Evolutionary conservation across 257 asterid genomes (phyloP), one percentile per base, ranked within the genome.

Genomic region (Phtheirospermum japonicum): DNA sequence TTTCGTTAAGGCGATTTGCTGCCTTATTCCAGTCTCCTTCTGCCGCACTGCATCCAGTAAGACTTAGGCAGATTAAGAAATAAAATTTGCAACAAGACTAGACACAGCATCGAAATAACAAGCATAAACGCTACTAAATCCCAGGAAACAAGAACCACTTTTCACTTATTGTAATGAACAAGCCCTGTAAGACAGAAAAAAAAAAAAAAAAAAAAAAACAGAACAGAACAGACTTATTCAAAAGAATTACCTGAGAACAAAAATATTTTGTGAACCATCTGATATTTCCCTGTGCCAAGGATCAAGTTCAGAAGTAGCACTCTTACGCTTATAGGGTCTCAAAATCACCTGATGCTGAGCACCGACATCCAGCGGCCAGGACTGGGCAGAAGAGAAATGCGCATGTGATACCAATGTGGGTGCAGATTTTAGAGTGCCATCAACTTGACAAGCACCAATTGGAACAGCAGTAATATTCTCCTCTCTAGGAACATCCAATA

Each of bases 241-340:
- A 19, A 61, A 13, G 2, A 59, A 67, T 42, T 68, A 89, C 97
- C 95, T 84, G 82, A 73, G 73, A 39, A 71, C 69, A 71, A 73
- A 78, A 74, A 67, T 60, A 69, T 57, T 66, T 46, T 18, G 64
- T 40, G 82, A 79, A 57, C 75, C 84, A 57, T 64, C 77, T 45
- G 82, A 70, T 72, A 86, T 84, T 77, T 82, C 87, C 66, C 71
- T 76, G 73, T 70, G 70, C 95, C 97, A 86, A 39, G 95, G 80
- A 63, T 54, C 72, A 70, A 60, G 76, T 57, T 75, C 82, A 55
- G 73, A 76, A 31, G 86, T 66, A 58, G 73, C 85, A 76, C 59
- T 84, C 76, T 77, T 82, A 19, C 94, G 89, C 82, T 87, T 89
- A 73, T 75, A 78, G 65, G 84, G 78, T 64, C 73, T 73, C 76